Conservation (phyloP, 1,284 basidiomycete genomes). For the Butyriboletus appendiculatus region DNA sequence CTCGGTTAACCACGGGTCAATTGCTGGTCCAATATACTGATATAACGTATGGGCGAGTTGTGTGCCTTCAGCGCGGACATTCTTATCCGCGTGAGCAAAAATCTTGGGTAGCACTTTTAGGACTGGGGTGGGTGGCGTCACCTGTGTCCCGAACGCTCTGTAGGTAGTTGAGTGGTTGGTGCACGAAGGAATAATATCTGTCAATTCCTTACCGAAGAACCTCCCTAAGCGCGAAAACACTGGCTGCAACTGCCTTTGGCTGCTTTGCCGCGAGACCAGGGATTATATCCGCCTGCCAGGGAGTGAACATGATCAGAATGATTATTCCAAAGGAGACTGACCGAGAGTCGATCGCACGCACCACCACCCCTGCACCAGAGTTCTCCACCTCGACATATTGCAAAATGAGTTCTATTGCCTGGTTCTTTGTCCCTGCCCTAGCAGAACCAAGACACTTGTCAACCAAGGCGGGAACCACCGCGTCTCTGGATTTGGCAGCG, state of each 20-base stretch:
- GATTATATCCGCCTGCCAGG: constrained; percentile 74
- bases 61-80: constrained; percentile 91
- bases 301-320: constrained; percentile 29
- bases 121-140: constrained; percentile 75
- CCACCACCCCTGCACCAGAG: constrained; percentile 83
- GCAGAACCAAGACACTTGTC: constrained; percentile 96
- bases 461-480: constrained; percentile 86
- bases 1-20: constrained; percentile 87
- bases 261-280: constrained; percentile 90
- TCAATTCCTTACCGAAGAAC: constrained; percentile 48
- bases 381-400: constrained; percentile 97
- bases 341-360: constrained; percentile 49
- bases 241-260: constrained; percentile 90
- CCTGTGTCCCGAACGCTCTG: constrained; percentile 84
- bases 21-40: constrained; percentile 85
- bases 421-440: constrained; percentile 89
- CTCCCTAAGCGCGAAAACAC: constrained; percentile 81
- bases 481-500: constrained; percentile 78
- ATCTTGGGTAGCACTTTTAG: constrained; percentile 91
- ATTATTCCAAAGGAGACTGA: constrained; percentile 16
- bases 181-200: constrained; percentile 1
- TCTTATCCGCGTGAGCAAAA: constrained; percentile 95
- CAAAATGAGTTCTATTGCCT: constrained; percentile 83
- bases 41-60: constrained; percentile 80
- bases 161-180: not conserved